These are phyloP conservation scores for Mortierella sp. DNA, from an alignment of 371 early-diverging fungal genomes.

Conservation along the genomic window DNA sequence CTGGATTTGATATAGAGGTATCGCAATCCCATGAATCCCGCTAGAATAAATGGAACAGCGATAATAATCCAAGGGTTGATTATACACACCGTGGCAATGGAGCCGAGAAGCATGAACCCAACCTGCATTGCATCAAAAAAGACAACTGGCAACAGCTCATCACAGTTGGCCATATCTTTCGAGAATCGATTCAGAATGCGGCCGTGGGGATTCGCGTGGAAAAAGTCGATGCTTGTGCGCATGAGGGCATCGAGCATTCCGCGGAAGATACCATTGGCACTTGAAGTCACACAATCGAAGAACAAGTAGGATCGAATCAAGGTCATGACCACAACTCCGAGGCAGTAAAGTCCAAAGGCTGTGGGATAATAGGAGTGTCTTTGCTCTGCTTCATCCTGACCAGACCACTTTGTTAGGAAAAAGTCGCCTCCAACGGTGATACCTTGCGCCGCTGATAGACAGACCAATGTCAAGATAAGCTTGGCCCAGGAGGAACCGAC, in stretches of 20 bases:
- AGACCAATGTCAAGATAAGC: slow-evolving; percentile 3
- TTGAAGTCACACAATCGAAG: slow-evolving; percentile 43
- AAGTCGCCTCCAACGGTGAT: slow-evolving; percentile 48
- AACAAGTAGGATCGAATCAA: slow-evolving; percentile 48
- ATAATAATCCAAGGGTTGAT: slow-evolving; percentile 59
- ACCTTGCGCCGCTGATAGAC: slow-evolving; percentile 36
- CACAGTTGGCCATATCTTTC: slow-evolving; percentile 72
- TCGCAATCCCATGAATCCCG: slow-evolving; percentile 49
- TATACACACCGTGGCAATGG: slow-evolving; percentile 59
- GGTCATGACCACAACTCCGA: slow-evolving; percentile 42
- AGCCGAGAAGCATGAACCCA: slow-evolving; percentile 58
- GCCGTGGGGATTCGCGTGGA: slow-evolving; percentile 74
- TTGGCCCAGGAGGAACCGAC: slow-evolving; percentile 6
- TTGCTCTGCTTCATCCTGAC: slow-evolving; percentile 16
- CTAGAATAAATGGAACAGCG: slow-evolving; percentile 54
- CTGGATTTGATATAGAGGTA: slow-evolving; percentile 61
- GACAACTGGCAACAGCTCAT: slow-evolving; percentile 64
- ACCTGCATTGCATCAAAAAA: slow-evolving; percentile 66
- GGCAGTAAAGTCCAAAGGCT: slow-evolving; percentile 36
- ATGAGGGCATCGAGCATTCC: slow-evolving; percentile 56
- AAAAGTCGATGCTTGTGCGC: slow-evolving; percentile 60
- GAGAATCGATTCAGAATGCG: slow-evolving; percentile 76
- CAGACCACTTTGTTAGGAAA: slow-evolving; percentile 45
- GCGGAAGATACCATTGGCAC: slow-evolving; percentile 42
- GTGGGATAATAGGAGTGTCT: slow-evolving; percentile 27